These are phyloP conservation scores for Luzula sylvatica DNA, from an alignment of 176 grass and related monocot genomes.

Conservation along the genomic window DNA sequence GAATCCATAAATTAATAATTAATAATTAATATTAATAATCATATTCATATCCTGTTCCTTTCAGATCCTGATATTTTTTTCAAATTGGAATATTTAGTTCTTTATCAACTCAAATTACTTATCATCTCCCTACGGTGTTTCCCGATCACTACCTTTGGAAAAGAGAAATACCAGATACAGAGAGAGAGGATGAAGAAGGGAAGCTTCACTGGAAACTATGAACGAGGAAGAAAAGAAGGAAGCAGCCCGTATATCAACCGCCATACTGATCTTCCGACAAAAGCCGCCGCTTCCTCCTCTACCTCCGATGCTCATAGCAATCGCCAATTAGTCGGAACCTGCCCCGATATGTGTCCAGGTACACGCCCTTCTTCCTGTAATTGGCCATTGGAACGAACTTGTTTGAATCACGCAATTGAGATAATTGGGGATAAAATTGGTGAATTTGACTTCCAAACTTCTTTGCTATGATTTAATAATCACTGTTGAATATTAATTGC, in stretches of 20 bases:
- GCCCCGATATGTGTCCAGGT: conserved; percentile 93
- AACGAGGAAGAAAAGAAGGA: conserved; percentile 3
- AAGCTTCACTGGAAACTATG: conserved; percentile 4
- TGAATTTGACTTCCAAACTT: neutral
- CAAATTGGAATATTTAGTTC: too few relatives aligned
- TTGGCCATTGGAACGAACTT: neutral
- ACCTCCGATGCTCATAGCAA: conserved; percentile 1
- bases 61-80: too few relatives aligned
- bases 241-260: neutral
- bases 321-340: conserved; percentile 41
- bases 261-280: conserved; percentile 5
- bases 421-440: neutral
- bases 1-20: too few relatives aligned
- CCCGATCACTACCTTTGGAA: too few relatives aligned
- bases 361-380: neutral
- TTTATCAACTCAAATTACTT: too few relatives aligned
- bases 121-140: too few relatives aligned
- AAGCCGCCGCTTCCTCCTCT: conserved; percentile 3
- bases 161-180: neutral
- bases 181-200: conserved; percentile 7
- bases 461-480: neutral
- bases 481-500: neutral
- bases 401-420: too few relatives aligned
- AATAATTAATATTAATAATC: too few relatives aligned
- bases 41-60: too few relatives aligned